Base-by-base conservation (phyloP, 2,329 filamentous ascomycete genomes). In the Monilinia fructigena region DNA sequence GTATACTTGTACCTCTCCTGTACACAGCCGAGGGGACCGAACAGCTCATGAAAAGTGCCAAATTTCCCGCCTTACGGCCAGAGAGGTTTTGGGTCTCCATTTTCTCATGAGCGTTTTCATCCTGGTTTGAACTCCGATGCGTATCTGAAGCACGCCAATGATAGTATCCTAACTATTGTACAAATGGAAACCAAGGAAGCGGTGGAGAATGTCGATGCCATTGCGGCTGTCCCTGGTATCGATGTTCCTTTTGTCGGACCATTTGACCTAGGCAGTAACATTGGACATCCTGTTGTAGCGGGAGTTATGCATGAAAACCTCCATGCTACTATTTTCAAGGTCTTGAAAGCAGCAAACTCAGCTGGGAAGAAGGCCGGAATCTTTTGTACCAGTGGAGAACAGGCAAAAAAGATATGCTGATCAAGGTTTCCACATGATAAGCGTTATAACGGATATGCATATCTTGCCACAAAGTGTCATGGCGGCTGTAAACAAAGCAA, bases 151-250 rank as follows among this genome's bases (percentile, higher is more conserved):
- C 80, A 84, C 64, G 84, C 84, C 56, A 86, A 86, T 72, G 79
- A 81, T 11, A 80, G 81, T 40, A 79, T 89, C 28, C 74, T 89
- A 67, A 88, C 85, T 20, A 87, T 89, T 78, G 85, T 89, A 14
- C 87, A 89, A 75, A 89, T 90, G 63, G 87, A 90, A 77, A 89
- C 87, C 0, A 79, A 80, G 68, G 86, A 88, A 74, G 86, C 86
- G 0, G 78, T 89, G 18, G 82, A 85, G 0, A 77, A 78, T 16
- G 82, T 89, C 1, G 86, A 89, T 45, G 84, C 83, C 58, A 89
- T 90, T 74, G 86, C 85, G 53, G 80, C 82, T 26, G 79, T 87
- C 28, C 77, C 85, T 4, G 85, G 85, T 4, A 79, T 89, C 28
- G 87, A 90, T 68, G 82, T 87, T 5, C 77, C 89, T 31, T 89